Percentiles rank a stretch among this genome's conserved stretches.
phyloP scores from a whole-genome alignment of 1,284 basidiomycete species.

The Cryptococcus depauperatus region DNA sequence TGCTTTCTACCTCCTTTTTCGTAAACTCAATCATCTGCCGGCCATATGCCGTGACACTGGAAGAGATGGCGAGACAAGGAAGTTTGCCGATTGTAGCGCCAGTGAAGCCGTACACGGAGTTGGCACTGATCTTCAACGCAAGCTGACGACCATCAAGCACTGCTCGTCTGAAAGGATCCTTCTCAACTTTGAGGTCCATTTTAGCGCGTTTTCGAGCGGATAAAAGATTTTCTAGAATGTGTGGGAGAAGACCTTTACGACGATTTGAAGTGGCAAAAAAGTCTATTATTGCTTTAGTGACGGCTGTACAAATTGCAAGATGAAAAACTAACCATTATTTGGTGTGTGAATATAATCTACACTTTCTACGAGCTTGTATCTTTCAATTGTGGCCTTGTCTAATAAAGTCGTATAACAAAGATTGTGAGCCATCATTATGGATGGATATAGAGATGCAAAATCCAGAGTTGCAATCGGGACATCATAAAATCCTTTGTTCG shows the following conservation, averaged over 20 bases:
- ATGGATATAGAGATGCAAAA: slow-evolving; percentile 94
- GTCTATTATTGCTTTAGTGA: slow-evolving; percentile 50
- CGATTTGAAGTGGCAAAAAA: slow-evolving; percentile 65
- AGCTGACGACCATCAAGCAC: slow-evolving; percentile 90
- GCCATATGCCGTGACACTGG: slow-evolving; percentile 84
- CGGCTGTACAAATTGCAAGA: neutral
- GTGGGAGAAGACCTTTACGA: slow-evolving; percentile 80
- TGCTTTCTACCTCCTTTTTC: slow-evolving; percentile 79
- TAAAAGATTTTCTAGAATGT: slow-evolving; percentile 85
- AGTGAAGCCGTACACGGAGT: slow-evolving; percentile 96
- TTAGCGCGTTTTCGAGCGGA: slow-evolving; percentile 85
- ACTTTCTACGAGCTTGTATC: slow-evolving; percentile 66
- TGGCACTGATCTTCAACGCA: slow-evolving; percentile 90
- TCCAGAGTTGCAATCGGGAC: slow-evolving; percentile 90
- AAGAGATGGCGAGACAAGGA: slow-evolving; percentile 87
- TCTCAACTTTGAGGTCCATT: slow-evolving; percentile 87
- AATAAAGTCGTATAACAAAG: slow-evolving; percentile 89
- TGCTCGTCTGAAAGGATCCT: slow-evolving; percentile 87
- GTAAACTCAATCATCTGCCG: slow-evolving; percentile 96
- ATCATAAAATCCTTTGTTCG: slow-evolving; percentile 86
- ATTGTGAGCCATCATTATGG: slow-evolving; percentile 99
- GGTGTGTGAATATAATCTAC: slow-evolving; percentile 69
- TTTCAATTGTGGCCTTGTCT: slow-evolving; percentile 67
- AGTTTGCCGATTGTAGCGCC: slow-evolving; percentile 91
- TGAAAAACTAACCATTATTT: slow-evolving; percentile 65